A percentile compares a stretch with the other conserved stretches of the same genome.
These are phyloP conservation scores for Plasmodium relictum DNA, from an alignment of 169 alveolate genomes.

Conservation along the genomic window DNA sequence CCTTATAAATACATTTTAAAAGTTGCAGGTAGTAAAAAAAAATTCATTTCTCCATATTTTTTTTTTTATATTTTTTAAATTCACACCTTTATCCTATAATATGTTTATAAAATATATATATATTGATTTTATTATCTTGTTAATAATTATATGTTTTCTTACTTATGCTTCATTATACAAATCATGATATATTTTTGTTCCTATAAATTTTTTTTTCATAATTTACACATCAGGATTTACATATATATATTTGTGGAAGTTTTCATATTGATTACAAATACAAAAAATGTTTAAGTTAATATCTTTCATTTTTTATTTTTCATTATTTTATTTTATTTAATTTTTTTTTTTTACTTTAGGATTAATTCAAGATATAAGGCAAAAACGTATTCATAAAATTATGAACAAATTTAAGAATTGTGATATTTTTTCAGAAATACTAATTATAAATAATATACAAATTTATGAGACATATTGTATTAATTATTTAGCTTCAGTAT, in stretches of 20 bases:
- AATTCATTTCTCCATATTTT: too few species aligned
- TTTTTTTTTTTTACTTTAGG: constrained; percentile 14
- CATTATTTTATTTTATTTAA: background rate
- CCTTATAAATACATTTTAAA: constrained; percentile 73
- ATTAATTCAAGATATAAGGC: constrained; percentile 70
- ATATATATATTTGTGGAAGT: background rate
- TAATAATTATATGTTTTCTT: too few species aligned
- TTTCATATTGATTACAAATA: background rate
- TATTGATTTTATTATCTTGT: too few species aligned
- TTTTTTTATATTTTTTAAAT: too few species aligned
- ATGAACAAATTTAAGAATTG: constrained; percentile 60
- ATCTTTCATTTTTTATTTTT: background rate
- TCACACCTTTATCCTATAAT: too few species aligned
- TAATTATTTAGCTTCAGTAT: constrained; percentile 76
- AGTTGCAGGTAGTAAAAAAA: constrained; percentile 49
- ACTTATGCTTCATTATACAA: too few species aligned
- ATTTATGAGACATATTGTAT: constrained; percentile 75
- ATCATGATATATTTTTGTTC: too few species aligned
- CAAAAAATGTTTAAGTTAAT: too few species aligned
- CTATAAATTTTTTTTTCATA: too few species aligned
- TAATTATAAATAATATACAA: constrained; percentile 67
- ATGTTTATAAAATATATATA: too few species aligned
- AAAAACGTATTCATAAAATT: constrained; percentile 69
- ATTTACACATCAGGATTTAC: too few species aligned
- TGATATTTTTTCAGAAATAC: constrained; percentile 49